Percentiles rank a stretch among this genome's conserved stretches.
These are phyloP conservation scores for Ambrosiella beaveri DNA, from an alignment of 2,329 filamentous ascomycete species.

Conservation along the genomic window DNA sequence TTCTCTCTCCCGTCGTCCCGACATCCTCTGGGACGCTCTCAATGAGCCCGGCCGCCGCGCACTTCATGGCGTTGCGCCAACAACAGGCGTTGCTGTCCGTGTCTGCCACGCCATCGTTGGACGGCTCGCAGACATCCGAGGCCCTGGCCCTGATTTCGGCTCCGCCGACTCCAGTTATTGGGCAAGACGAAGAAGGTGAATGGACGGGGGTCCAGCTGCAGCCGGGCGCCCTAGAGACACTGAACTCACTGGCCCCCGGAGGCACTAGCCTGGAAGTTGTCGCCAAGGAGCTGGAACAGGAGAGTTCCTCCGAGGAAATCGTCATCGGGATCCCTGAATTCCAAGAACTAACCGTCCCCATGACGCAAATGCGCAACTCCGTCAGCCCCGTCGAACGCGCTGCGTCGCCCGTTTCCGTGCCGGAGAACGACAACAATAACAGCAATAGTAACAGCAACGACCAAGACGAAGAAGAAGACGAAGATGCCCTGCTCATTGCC, in stretches of 20 bases:
- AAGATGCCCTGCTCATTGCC: constrained; percentile 7
- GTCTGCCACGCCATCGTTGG: constrained; percentile 72
- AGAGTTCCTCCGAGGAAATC: constrained; percentile 19
- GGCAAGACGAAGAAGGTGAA: constrained; percentile 36
- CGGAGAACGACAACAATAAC: too few relatives aligned
- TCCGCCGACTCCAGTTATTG: constrained; percentile 65
- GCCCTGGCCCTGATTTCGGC: constrained; percentile 71
- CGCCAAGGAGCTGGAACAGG: constrained; percentile 45
- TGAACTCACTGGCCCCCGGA: constrained; percentile 47
- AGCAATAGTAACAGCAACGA: too few relatives aligned
- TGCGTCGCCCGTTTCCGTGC: constrained; percentile 19
- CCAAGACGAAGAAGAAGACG: constrained; percentile 1
- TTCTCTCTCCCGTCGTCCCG: constrained; percentile 39
- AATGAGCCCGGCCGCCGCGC: constrained; percentile 59
- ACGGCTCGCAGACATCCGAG: constrained; percentile 77
- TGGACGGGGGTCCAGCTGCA: constrained; percentile 66
- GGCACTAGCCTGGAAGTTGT: constrained; percentile 23
- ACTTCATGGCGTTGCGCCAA: constrained; percentile 48
- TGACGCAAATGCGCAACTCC: constrained; percentile 17
- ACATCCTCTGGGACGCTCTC: constrained; percentile 51
- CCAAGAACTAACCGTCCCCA: not conserved
- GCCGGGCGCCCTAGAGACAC: constrained; percentile 54
- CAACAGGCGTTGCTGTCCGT: constrained; percentile 51
- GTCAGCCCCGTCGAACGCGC: constrained; percentile 26
- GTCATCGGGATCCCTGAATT: constrained; percentile 28